Base-by-base conservation (phyloP, 108 stramenopile genomes). In the Pseudonitzschia multiseries region DNA sequence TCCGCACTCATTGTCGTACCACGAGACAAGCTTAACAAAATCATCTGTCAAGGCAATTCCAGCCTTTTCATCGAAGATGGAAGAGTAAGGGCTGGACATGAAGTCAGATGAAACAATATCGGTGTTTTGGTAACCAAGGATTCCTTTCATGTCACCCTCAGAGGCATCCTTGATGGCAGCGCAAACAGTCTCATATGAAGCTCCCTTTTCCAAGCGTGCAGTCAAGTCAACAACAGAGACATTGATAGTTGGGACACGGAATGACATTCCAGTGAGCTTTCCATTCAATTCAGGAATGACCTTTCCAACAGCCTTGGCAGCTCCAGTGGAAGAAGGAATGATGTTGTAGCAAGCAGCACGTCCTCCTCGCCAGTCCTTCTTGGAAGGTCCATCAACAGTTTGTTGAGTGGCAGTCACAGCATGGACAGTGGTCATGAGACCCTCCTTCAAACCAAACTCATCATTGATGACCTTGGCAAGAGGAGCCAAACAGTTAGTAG, bases 331-430 rank as follows among this genome's bases (percentile, higher is more conserved):
- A 24, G 97, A 93, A 94, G 98, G 98, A 79, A 98, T 98, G 81
- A 99, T 97, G 89, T 99, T 99, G 89, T 91, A 95, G 82, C 95
- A 96, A 24, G 94, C 98, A 48, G 96, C 96, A 73, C 98, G 96
- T 65, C 98, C 98, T 33, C 96, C 98, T 36, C 98, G 91, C 97
- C 97, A 99, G 87, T 99, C 98, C 95, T 98, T 99, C 81, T 95
- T 91, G 81, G 92, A 91, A 20, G 98, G 96, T 48, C 96, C 96
- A 84, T 99, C 98, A 51, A 99, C 98, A 32, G 97, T 97, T 77
- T 96, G 95, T 78, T 99, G 98, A 53, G 97, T 97, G 61, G 98
- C 98, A 46, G 98, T 99, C n/a, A 98, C 96, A 68, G 97, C 96
- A 78, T 99, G 98, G 71, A 99, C 95, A 28, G 98, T 99, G 80